Conservation (phyloP, 768 basidiomycete genomes). For the Gymnopilus dilepis region DNA sequence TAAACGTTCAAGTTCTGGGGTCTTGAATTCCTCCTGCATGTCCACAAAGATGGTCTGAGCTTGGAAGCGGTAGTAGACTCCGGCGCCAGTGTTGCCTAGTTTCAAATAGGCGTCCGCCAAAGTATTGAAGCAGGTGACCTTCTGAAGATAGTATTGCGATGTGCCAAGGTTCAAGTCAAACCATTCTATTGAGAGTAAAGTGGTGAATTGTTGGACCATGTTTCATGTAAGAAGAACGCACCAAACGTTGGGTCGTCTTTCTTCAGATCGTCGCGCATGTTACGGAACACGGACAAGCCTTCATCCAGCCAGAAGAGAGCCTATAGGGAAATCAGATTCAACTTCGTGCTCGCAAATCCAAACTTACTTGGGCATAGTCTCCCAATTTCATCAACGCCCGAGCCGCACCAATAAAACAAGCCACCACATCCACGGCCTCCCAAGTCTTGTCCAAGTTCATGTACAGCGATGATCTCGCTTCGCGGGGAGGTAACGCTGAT, state of each 20-base stretch:
- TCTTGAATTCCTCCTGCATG: background rate
- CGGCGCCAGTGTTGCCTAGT: background rate
- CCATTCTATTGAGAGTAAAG: background rate
- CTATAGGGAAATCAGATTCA: background rate
- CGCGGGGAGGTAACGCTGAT: background rate
- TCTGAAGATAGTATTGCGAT: background rate
- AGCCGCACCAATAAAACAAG: background rate
- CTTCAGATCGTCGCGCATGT: background rate
- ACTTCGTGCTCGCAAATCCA: background rate
- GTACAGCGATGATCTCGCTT: background rate
- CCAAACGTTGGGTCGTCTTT: background rate
- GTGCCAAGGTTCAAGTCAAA: background rate
- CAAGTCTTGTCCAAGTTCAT: conserved; percentile 1
- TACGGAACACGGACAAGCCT: background rate
- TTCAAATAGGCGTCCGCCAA: conserved; percentile 2
- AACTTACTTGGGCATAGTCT: background rate
- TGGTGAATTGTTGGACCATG: too few relatives aligned
- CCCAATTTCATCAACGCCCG: conserved; percentile 3
- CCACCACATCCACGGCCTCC: conserved; percentile 1
- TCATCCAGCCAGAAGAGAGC: background rate
- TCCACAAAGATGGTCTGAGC: background rate
- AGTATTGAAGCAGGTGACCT: background rate
- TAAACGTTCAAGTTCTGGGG: background rate
- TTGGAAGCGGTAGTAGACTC: background rate
- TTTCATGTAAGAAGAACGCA: background rate